phyloP scores from a whole-genome alignment of 805 yeast genomes.

The Starmerella etchellsii region DNA sequence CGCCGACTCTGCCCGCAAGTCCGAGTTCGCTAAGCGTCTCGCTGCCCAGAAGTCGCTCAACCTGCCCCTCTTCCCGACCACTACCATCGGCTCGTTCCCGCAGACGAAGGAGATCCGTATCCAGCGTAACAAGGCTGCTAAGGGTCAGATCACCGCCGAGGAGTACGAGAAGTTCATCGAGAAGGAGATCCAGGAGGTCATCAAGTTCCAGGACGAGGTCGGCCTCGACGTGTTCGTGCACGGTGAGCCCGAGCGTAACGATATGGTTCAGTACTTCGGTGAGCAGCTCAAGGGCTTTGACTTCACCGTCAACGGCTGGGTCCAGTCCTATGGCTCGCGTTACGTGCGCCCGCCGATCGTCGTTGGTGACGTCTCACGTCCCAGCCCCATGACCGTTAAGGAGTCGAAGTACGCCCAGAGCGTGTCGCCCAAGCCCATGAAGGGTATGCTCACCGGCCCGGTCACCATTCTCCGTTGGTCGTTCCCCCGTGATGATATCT shows the following conservation, averaged over 20 bases:
- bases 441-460: conserved; percentile 99
- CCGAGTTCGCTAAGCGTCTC: conserved; percentile 78
- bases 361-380: conserved; percentile 98
- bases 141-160: conserved; percentile 91
- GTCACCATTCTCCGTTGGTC: conserved; percentile 99
- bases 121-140: conserved; percentile 94
- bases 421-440: conserved; percentile 86
- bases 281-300: conserved; percentile 97
- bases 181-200: conserved; percentile 88
- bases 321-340: conserved; percentile 99
- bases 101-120: conserved; percentile 98
- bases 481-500: conserved; percentile 98
- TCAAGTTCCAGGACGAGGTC: conserved; percentile 98
- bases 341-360: conserved; percentile 99
- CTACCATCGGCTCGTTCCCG: conserved; percentile 99
- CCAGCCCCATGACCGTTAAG: conserved; percentile 95
- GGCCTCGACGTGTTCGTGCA: conserved; percentile 97
- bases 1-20: conserved; percentile 60
- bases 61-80: conserved; percentile 98
- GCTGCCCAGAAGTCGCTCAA: conserved; percentile 79
- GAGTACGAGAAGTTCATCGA: conserved; percentile 94
- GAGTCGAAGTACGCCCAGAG: conserved; percentile 99
- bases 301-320: conserved; percentile 99
- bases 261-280: conserved; percentile 99
- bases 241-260: conserved; percentile 99